phyloP scores from a whole-genome alignment of 306 rosid species.

The Styphnolobium japonicum region DNA sequence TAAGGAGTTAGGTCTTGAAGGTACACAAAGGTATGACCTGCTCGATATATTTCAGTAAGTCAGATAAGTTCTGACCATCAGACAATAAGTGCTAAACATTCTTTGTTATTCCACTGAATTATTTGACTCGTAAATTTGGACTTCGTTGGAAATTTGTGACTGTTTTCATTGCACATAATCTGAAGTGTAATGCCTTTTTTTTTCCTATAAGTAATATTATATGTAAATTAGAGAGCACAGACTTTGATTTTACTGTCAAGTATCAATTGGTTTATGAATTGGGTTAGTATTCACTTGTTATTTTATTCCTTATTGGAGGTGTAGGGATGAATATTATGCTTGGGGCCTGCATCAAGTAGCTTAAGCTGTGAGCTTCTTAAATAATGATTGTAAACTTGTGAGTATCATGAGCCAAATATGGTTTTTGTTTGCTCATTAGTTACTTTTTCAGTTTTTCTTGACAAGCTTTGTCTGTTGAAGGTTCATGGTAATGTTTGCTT shows the following conservation, averaged over 20 bases:
- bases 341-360: conserved; percentile 95
- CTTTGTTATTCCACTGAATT: not conserved
- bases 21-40: conserved; percentile 71
- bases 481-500: conserved; percentile 94
- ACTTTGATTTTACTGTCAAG: not conserved
- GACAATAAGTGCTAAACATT: not conserved
- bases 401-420: conserved; percentile 29
- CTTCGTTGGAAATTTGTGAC: not conserved
- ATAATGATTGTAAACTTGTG: conserved; percentile 97
- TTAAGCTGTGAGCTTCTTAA: conserved; percentile 97
- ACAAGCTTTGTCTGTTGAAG: conserved; percentile 44
- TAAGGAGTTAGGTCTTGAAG: conserved; percentile 81
- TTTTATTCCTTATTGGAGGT: conserved; percentile 10
- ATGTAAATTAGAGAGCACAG: not conserved
- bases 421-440: not conserved
- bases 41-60: conserved; percentile 1
- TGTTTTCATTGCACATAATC: not conserved
- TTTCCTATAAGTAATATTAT: not conserved
- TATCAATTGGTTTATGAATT: conserved; percentile 9
- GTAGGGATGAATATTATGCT: conserved; percentile 96
- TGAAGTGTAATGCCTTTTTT: not conserved
- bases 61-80: not conserved
- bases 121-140: not conserved
- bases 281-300: not conserved
- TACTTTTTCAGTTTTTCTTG: conserved; percentile 11